These are phyloP conservation scores for Xylariaceae sp. DNA, from an alignment of 2,329 filamentous ascomycete genomes.

Conservation along the genomic window DNA sequence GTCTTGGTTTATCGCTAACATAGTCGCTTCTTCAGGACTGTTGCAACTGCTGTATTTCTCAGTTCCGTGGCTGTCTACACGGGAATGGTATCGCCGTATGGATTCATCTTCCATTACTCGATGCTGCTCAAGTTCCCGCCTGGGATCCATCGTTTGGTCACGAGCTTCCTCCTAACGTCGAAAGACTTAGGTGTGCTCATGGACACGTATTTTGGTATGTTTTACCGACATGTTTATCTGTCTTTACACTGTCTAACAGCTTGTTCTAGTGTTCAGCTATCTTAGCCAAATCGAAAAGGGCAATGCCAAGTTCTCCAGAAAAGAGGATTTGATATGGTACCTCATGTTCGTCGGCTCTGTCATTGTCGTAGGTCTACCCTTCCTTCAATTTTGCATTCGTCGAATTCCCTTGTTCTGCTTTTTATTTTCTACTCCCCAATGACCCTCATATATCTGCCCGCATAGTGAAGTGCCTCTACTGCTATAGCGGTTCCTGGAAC, in stretches of 20 bases:
- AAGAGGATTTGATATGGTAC: slow-evolving; percentile 78
- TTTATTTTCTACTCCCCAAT: slow-evolving; percentile 30
- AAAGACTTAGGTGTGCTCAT: slow-evolving; percentile 52
- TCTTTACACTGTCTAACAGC: not conserved
- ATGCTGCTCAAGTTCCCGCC: slow-evolving; percentile 51
- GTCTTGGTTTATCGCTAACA: slow-evolving; percentile 15
- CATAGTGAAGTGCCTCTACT: slow-evolving; percentile 59
- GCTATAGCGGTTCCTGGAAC: slow-evolving; percentile 80
- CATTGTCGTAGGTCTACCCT: slow-evolving; percentile 66
- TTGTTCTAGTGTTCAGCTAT: slow-evolving; percentile 63
- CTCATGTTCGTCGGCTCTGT: slow-evolving; percentile 64
- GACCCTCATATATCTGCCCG: slow-evolving; percentile 69
- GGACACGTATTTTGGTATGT: slow-evolving; percentile 65
- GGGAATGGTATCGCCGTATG: slow-evolving; percentile 45
- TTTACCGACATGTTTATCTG: not conserved
- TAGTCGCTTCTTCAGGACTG: slow-evolving; percentile 46
- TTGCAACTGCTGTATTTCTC: slow-evolving; percentile 59
- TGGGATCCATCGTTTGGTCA: slow-evolving; percentile 40
- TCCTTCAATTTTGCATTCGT: slow-evolving; percentile 20
- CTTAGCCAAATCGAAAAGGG: slow-evolving; percentile 66
- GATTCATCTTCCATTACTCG: slow-evolving; percentile 51
- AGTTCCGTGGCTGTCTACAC: slow-evolving; percentile 58
- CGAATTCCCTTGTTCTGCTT: not conserved
- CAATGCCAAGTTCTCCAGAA: slow-evolving; percentile 65
- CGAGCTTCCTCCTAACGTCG: slow-evolving; percentile 40